Evolutionary conservation across 306 rosid genomes (phyloP), one percentile per base, ranked within the genome.

Genomic region (Sicyos edulis): DNA sequence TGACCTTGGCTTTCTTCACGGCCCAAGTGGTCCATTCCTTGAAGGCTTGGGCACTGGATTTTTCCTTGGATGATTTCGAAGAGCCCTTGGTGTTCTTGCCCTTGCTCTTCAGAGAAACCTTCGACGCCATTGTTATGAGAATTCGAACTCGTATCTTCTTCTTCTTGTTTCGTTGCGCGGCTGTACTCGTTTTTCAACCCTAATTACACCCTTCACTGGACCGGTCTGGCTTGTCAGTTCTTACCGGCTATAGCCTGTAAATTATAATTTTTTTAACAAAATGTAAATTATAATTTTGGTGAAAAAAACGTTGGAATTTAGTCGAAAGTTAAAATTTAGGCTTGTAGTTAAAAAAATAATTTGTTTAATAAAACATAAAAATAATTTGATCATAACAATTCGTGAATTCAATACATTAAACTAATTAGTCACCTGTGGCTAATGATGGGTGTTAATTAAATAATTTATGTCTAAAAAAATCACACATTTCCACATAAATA

Each of bases 21-120:
- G 86, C 12, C 99, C 96, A 95, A 0, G 88, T 86, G 54, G 84
- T 87, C 99, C 99, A 89, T 50, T 91, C 90, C 85, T 91, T 95
- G 50, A 89, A 9, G 59, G 24, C 52, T 72, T 86, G 86, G 7
- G 76, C 16, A 26, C 32, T 0, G 2, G 95, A 73, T 65, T 75
- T 77, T 24, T 86, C 89, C 53, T 87, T 85, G 2, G 84, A 14
- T 14, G 72, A 82, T 73, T 86, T 87, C 7, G 75, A 47, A 8
- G 95, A 84, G 7, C 82, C 84, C 83, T 93, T 93, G 54, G 76
- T 8, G 17, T 74, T 42, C 71, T 89, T 91, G 1, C 97, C 99
- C 79, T 93, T 91, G 67, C 75, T 85, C 75, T 86, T 93, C 81
- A 86, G 68, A 75, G 95, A 66, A 71, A 88, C 82, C 89, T 78